Percentiles rank a stretch among this genome's conserved stretches.
phyloP scores from a whole-genome alignment of 148 eudicot genomes.

The Salicornia ramosissima region DNA sequence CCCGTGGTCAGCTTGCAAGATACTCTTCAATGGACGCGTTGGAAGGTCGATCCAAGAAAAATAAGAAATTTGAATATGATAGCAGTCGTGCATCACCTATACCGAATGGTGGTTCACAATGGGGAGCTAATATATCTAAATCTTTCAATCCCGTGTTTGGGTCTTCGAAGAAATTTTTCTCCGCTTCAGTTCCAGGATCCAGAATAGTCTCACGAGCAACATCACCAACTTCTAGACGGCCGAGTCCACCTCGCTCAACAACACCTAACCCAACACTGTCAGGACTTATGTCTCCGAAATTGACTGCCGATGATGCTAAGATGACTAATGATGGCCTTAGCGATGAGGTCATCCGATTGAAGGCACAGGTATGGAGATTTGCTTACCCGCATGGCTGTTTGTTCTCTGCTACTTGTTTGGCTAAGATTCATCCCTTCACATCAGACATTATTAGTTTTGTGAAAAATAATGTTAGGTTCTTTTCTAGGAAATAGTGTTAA shows the following conservation, averaged over 20 bases:
- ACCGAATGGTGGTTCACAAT: conserved; percentile 78
- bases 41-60: conserved; percentile 69
- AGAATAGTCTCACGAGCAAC: conserved; percentile 97
- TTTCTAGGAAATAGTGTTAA: no score
- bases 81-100: conserved; percentile 96
- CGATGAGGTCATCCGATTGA: conserved; percentile 64
- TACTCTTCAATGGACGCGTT: conserved; percentile 77
- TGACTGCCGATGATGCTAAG: conserved; percentile 50
- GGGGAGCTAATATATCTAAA: conserved; percentile 80
- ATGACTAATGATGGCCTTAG: conserved; percentile 55
- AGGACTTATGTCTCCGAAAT: conserved; percentile 74
- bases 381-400: background rate
- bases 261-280: conserved; percentile 92
- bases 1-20: conserved; percentile 80
- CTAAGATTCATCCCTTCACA: background rate
- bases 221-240: conserved; percentile 83
- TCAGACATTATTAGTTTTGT: background rate
- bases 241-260: conserved; percentile 94
- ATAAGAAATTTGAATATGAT: conserved; percentile 76
- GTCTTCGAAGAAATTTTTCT: conserved; percentile 89
- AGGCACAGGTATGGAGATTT: conserved; percentile 62
- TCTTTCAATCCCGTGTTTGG: conserved; percentile 90
- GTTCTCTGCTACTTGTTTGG: conserved; percentile 9
- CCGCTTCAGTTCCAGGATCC: conserved; percentile 99
- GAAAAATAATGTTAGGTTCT: background rate